Percentiles rank a stretch among this genome's conserved stretches.
Evolutionary conservation across 176 grass and related monocot genomes (phyloP).

Genomic region (Saccharum spontaneum): DNA sequence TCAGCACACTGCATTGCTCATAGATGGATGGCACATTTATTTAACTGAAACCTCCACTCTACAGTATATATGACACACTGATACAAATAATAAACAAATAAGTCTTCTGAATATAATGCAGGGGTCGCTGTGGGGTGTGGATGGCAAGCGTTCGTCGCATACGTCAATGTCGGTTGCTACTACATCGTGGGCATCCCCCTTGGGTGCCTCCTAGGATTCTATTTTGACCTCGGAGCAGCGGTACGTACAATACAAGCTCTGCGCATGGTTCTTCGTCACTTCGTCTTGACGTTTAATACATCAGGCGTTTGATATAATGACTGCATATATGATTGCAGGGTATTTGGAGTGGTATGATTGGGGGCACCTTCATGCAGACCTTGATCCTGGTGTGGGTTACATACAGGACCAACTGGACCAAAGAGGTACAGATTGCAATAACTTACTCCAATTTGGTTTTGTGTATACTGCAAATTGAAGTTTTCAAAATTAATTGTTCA

Average conservation of each 20-base stretch:
- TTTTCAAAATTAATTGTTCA: neutral
- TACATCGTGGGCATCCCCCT: slow-evolving; percentile 45
- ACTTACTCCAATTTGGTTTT: neutral
- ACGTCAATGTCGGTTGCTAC: slow-evolving; percentile 54
- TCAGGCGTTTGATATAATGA: neutral
- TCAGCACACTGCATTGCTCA: neutral
- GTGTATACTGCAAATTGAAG: neutral
- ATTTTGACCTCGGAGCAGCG: slow-evolving; percentile 42
- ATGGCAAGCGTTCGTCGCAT: slow-evolving; percentile 55
- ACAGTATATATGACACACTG: neutral
- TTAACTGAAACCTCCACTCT: too few relatives aligned
- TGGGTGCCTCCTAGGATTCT: slow-evolving; percentile 41
- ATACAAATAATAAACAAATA: too few relatives aligned
- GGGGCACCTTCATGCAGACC: slow-evolving; percentile 74
- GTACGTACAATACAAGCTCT: neutral
- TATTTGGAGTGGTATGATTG: slow-evolving; percentile 83
- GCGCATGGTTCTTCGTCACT: neutral
- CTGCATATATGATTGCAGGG: slow-evolving; percentile 37
- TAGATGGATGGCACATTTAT: neutral
- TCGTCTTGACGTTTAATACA: neutral
- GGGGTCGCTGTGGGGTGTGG: slow-evolving; percentile 51
- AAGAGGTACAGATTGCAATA: slow-evolving; percentile 44
- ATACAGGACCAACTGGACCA: slow-evolving; percentile 68
- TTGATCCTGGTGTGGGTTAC: slow-evolving; percentile 71
- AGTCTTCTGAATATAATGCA: neutral